Evolutionary conservation across 2,329 filamentous ascomycete species (phyloP).

Genomic region (Dactylonectria estremocensis): DNA sequence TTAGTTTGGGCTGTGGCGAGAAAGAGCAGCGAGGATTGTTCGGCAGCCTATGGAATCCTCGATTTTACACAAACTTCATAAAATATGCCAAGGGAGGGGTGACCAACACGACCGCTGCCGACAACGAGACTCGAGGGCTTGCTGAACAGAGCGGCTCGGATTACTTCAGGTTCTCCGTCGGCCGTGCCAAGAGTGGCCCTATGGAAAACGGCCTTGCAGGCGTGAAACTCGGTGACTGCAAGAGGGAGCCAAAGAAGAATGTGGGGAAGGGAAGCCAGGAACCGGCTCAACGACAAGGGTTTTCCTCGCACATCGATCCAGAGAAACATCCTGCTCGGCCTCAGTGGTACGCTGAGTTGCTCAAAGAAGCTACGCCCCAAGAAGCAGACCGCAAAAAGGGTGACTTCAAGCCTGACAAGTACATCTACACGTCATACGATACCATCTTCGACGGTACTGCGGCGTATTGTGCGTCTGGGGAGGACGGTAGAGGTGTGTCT

Average conservation of each 20-base stretch:
- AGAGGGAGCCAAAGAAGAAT: neutral
- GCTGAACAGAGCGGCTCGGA: neutral
- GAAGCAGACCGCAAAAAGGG: neutral
- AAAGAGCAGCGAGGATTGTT: neutral
- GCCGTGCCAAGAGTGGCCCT: neutral
- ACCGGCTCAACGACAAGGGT: neutral
- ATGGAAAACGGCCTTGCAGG: neutral
- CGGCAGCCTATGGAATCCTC: neutral
- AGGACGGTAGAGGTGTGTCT: neutral
- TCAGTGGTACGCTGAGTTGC: neutral
- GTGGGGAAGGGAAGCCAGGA: neutral
- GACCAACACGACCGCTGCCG: neutral
- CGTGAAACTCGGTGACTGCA: neutral
- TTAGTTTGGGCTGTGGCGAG: neutral
- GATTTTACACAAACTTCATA: neutral
- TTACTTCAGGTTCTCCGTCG: neutral
- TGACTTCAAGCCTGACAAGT: conserved; percentile 8
- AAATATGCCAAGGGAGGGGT: neutral
- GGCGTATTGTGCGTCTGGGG: neutral
- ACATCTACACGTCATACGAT: neutral
- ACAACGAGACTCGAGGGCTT: neutral
- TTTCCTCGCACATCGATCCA: neutral
- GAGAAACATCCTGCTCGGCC: neutral
- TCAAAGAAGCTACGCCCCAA: neutral
- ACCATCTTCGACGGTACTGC: neutral